These are phyloP conservation scores for Fraxinus velutina DNA, from an alignment of 305 asterid genomes.

Conservation along the genomic window DNA sequence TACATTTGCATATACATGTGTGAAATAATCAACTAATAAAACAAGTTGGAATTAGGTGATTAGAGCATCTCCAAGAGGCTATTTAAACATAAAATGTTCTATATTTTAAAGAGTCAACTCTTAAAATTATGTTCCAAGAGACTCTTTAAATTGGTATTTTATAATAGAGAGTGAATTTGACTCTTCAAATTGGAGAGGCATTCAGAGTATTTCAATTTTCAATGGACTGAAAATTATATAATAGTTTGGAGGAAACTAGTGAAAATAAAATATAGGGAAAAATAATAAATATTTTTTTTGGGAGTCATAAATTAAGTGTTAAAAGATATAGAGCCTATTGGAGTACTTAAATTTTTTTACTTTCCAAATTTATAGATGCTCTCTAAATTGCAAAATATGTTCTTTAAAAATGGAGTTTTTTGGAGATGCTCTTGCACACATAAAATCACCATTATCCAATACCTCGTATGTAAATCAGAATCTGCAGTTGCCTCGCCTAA, in stretches of 20 bases:
- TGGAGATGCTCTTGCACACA: background rate
- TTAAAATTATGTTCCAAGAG: no score
- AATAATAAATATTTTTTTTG: background rate
- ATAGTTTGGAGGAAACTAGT: background rate
- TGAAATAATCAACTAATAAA: constrained; percentile 25
- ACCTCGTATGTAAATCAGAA: constrained; percentile 81
- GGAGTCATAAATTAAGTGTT: background rate
- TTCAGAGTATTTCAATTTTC: background rate
- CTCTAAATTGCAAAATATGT: background rate
- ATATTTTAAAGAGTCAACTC: background rate
- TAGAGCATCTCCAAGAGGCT: background rate
- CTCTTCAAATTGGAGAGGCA: background rate
- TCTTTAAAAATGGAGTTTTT: background rate
- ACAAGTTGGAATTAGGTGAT: constrained; percentile 17
- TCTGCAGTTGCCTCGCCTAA: constrained; percentile 82
- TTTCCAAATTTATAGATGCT: background rate
- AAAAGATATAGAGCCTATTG: background rate
- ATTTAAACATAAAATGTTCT: background rate
- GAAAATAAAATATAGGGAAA: background rate
- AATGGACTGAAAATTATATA: no score
- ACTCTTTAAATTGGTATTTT: background rate
- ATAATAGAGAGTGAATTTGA: background rate
- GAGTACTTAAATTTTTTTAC: background rate
- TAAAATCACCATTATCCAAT: constrained; percentile 14
- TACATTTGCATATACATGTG: constrained; percentile 17